These are phyloP conservation scores for Westerdykella aurantiaca DNA, from an alignment of 2,329 filamentous ascomycete species.

Conservation along the genomic window DNA sequence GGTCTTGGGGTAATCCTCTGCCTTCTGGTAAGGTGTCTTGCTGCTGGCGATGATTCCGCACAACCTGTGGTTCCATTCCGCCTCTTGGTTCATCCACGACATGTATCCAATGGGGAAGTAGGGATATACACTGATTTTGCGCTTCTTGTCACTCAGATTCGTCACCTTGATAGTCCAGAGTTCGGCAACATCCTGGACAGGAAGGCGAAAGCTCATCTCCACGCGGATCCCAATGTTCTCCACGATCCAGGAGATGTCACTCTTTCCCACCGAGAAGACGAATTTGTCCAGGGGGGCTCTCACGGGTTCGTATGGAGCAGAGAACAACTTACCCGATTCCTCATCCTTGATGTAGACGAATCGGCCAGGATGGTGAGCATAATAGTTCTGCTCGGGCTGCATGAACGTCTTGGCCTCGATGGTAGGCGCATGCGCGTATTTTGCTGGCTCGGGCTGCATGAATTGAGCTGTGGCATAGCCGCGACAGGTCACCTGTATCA, in stretches of 20 bases:
- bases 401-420: conserved; percentile 56
- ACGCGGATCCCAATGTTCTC: conserved; percentile 49
- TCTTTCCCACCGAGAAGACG: conserved; percentile 52
- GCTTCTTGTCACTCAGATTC: conserved; percentile 43
- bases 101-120: conserved; percentile 57
- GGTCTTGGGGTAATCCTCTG: conserved; percentile 53
- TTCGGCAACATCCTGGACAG: conserved; percentile 52
- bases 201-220: conserved; percentile 49
- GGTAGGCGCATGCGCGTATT: conserved; percentile 55
- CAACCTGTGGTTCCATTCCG: conserved; percentile 47
- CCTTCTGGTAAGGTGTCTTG: conserved; percentile 54
- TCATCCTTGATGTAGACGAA: conserved; percentile 57
- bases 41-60: conserved; percentile 48
- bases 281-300: conserved; percentile 45
- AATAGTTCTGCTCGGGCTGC: conserved; percentile 57
- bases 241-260: conserved; percentile 50
- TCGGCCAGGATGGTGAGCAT: conserved; percentile 53
- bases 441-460: conserved; percentile 57
- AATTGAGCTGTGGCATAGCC: conserved; percentile 55
- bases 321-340: conserved; percentile 48
- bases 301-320: conserved; percentile 53
- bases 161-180: conserved; percentile 51
- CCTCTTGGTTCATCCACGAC: conserved; percentile 59
- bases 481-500: conserved; percentile 55
- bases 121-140: conserved; percentile 50